Percentiles rank a stretch among this genome's conserved stretches.
These are phyloP conservation scores for Pleurotus djamor DNA, from an alignment of 768 basidiomycete species.

Conservation along the genomic window DNA sequence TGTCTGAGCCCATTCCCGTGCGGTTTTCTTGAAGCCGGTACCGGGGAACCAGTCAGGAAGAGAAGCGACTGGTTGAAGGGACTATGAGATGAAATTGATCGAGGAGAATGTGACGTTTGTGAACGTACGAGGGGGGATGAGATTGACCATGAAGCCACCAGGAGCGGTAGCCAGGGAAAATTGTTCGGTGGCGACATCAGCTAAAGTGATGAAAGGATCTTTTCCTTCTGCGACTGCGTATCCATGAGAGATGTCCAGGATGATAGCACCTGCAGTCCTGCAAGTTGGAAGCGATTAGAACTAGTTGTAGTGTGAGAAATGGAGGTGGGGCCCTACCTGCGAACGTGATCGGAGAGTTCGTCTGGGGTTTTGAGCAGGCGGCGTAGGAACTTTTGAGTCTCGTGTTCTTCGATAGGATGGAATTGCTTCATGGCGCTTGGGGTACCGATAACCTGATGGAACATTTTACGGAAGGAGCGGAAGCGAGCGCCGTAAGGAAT, in stretches of 20 bases:
- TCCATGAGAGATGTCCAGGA: constrained; percentile 42
- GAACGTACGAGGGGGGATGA: constrained; percentile 42
- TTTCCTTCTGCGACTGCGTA: constrained; percentile 34
- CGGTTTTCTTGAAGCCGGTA: constrained; percentile 47
- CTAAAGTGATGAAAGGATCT: constrained; percentile 37
- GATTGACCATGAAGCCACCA: constrained; percentile 45
- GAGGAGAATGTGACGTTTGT: not conserved
- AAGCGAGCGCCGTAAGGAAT: constrained; percentile 36
- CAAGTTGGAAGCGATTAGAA: constrained; percentile 11
- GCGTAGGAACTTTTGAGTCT: constrained; percentile 37
- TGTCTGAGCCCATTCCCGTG: constrained; percentile 39
- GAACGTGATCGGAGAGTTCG: constrained; percentile 28
- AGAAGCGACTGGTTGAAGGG: constrained; percentile 15
- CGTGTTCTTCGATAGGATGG: constrained; percentile 32
- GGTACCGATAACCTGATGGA: constrained; percentile 40
- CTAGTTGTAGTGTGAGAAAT: not conserved
- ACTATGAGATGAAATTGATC: not conserved
- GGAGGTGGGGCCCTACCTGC: constrained; percentile 23
- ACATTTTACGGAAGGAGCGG: constrained; percentile 36
- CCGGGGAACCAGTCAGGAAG: constrained; percentile 61
- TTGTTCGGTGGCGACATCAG: constrained; percentile 34
- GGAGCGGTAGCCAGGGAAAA: constrained; percentile 38
- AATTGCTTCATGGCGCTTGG: constrained; percentile 32
- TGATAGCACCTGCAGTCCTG: constrained; percentile 40
- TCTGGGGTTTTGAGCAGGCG: constrained; percentile 31